Percentiles rank a stretch among this genome's conserved stretches.
Evolutionary conservation across 345 rosid species (phyloP).

Genomic region (Physaria fendleri): DNA sequence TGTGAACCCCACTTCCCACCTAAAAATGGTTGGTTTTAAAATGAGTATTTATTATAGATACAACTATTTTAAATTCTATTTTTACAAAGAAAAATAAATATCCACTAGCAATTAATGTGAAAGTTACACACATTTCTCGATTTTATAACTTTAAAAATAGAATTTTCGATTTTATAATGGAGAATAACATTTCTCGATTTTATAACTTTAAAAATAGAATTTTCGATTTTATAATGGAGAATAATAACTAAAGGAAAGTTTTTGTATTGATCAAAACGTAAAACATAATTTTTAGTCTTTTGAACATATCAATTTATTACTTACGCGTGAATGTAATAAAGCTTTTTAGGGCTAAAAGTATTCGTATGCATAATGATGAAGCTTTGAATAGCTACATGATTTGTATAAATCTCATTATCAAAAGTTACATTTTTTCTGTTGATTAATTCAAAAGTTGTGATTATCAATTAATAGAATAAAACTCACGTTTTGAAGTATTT

Average conservation of each 20-base stretch:
- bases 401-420: constrained; percentile 22
- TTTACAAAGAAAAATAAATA: not conserved
- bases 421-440: constrained; percentile 25
- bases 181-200: no score
- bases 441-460: constrained; percentile 26
- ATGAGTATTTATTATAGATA: constrained; percentile 29
- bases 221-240: not conserved
- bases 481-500: constrained; percentile 14
- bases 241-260: not conserved
- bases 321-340: constrained; percentile 27
- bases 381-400: constrained; percentile 23
- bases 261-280: not conserved
- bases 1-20: constrained; percentile 35
- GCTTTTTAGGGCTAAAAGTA: constrained; percentile 16
- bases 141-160: no score
- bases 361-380: constrained; percentile 29
- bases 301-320: constrained; percentile 10
- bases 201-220: no score
- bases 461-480: constrained; percentile 17
- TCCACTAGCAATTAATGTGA: constrained; percentile 15
- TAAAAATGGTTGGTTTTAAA: constrained; percentile 33
- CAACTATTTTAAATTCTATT: constrained; percentile 20
- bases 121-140: no score
- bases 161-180: no score
- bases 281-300: not conserved